These are phyloP conservation scores for Petunia secreta DNA, from an alignment of 257 asterid genomes.

Conservation along the genomic window DNA sequence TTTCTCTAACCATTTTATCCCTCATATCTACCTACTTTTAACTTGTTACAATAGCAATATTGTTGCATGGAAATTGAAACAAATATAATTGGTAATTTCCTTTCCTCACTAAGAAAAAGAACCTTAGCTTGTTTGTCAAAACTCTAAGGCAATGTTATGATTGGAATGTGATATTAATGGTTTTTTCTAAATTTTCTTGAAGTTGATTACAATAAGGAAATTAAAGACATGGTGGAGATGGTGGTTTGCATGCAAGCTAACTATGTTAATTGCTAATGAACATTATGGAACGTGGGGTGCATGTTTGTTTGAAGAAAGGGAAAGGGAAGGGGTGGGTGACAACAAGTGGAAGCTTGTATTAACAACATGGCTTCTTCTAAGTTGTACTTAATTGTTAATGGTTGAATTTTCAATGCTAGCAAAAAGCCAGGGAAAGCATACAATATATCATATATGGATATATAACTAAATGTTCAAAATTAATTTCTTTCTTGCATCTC, in stretches of 20 bases:
- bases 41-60: background rate
- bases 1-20: constrained; percentile 43
- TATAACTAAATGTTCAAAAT: constrained; percentile 32
- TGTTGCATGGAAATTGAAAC: constrained; percentile 18
- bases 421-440: constrained; percentile 54
- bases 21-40: constrained; percentile 7
- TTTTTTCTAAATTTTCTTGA: background rate
- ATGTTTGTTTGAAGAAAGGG: constrained; percentile 37
- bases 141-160: background rate
- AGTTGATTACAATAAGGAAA: background rate
- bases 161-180: background rate
- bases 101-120: no score
- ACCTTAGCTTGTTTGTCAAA: background rate
- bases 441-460: constrained; percentile 28
- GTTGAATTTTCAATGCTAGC: constrained; percentile 39
- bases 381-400: constrained; percentile 28
- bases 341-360: background rate
- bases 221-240: background rate
- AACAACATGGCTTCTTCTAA: constrained; percentile 19
- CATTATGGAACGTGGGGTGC: constrained; percentile 56
- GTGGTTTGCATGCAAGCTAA: constrained; percentile 10
- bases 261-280: constrained; percentile 14
- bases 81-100: background rate
- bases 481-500: background rate
- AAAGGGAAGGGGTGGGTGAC: constrained; percentile 15